phyloP scores from a whole-genome alignment of 352 stramenopile species.

The Hyaloperonospora arabidopsidis region DNA sequence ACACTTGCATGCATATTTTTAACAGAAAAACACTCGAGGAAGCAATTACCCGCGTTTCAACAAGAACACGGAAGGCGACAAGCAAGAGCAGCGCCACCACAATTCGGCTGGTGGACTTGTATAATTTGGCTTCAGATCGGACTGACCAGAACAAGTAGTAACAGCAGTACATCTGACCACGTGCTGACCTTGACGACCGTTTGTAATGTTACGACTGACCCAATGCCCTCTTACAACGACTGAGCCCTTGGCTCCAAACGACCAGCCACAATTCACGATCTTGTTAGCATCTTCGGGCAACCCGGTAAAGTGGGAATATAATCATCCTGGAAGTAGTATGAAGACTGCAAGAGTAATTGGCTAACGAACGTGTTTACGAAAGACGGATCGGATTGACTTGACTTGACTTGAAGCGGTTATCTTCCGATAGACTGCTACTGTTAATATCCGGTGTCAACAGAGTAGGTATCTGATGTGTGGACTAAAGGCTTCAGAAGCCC shows the following conservation, averaged over 20 bases:
- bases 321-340: too few species aligned
- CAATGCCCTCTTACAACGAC: conserved; percentile 11
- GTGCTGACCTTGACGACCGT: not conserved
- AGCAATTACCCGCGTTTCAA: conserved; percentile 8
- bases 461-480: too few species aligned
- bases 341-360: too few species aligned
- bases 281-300: too few species aligned
- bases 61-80: conserved; percentile 20
- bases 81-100: conserved; percentile 1
- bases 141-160: conserved; percentile 13
- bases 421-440: too few species aligned
- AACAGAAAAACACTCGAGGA: conserved; percentile 14
- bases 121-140: conserved; percentile 12
- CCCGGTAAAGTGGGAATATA: too few species aligned
- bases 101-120: conserved; percentile 21
- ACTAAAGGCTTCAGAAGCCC: too few species aligned
- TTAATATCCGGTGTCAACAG: too few species aligned
- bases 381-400: too few species aligned
- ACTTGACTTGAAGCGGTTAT: too few species aligned
- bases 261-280: too few species aligned
- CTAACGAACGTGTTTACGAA: too few species aligned
- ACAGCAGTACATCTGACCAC: conserved; percentile 7
- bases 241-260: conserved; percentile 3
- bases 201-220: not conserved
- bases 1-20: conserved; percentile 15